Evolutionary conservation across 2,329 filamentous ascomycete genomes (phyloP).

Genomic region (Ophiostoma australiae): DNA sequence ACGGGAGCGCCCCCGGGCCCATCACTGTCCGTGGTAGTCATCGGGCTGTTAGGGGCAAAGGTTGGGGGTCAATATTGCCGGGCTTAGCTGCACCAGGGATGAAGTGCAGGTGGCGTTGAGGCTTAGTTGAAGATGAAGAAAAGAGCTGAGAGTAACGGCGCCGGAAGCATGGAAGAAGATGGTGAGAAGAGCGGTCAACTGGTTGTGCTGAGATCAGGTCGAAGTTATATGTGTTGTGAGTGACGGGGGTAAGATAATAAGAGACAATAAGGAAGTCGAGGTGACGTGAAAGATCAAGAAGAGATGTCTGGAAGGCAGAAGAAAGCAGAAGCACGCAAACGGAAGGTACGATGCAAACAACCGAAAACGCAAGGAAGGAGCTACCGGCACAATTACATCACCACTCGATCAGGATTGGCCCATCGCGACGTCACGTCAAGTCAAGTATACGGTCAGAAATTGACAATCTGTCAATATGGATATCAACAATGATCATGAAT

Average conservation of each 20-base stretch:
- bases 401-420: background rate
- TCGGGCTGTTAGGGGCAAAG: background rate
- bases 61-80: background rate
- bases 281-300: background rate
- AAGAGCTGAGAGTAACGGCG: too few species aligned
- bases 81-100: background rate
- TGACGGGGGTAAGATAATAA: background rate
- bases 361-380: slow-evolving; percentile 11
- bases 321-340: background rate
- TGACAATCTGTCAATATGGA: background rate
- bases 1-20: background rate
- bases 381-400: background rate
- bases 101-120: background rate
- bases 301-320: background rate
- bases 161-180: background rate
- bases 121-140: background rate
- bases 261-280: background rate
- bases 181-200: background rate
- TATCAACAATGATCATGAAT: background rate
- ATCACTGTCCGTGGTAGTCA: background rate
- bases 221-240: background rate
- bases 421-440: background rate
- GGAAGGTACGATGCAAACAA: too few species aligned
- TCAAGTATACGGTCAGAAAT: background rate
- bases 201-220: background rate